phyloP scores from a whole-genome alignment of 2,329 filamentous ascomycete genomes.

The Stachybotrys elegans region DNA sequence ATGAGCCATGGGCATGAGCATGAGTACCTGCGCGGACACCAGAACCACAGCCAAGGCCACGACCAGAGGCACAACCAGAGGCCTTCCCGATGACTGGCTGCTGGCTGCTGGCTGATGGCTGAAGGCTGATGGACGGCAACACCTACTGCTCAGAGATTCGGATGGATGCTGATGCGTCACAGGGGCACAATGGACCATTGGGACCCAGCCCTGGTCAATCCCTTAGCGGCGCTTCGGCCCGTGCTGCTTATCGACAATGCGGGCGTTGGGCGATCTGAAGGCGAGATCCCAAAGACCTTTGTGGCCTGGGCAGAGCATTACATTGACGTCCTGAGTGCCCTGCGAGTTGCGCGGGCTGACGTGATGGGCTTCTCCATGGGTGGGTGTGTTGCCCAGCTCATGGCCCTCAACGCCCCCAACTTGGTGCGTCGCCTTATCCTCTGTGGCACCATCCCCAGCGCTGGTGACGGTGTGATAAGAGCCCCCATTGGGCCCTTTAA shows the following conservation, averaged over 20 bases:
- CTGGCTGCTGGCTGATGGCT: too few relatives aligned
- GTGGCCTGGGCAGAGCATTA: slow-evolving; percentile 30
- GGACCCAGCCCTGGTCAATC: slow-evolving; percentile 40
- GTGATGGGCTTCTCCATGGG: slow-evolving; percentile 47
- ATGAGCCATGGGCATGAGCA: too few relatives aligned
- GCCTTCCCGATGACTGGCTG: too few relatives aligned
- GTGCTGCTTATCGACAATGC: slow-evolving; percentile 43
- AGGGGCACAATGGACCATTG: slow-evolving; percentile 34
- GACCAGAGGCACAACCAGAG: too few relatives aligned
- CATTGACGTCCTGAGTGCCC: slow-evolving; percentile 27
- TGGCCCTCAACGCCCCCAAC: slow-evolving; percentile 32
- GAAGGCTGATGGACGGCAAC: too few relatives aligned
- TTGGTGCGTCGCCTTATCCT: slow-evolving; percentile 36
- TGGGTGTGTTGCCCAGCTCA: slow-evolving; percentile 38
- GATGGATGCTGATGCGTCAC: too few relatives aligned
- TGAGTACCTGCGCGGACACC: too few relatives aligned
- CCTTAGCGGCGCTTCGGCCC: slow-evolving; percentile 33
- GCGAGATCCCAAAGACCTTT: slow-evolving; percentile 30
- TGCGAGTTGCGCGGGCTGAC: slow-evolving; percentile 35
- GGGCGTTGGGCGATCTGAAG: slow-evolving; percentile 40
- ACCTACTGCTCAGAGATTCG: not conserved
- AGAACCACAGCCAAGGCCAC: too few relatives aligned
- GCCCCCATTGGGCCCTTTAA: slow-evolving; percentile 26
- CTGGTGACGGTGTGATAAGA: slow-evolving; percentile 25
- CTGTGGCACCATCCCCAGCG: slow-evolving; percentile 37